A percentile compares a stretch with the other conserved stretches of the same genome.
These are phyloP conservation scores for Eustoma russellianum DNA, from an alignment of 257 asterid genomes.

Conservation along the genomic window DNA sequence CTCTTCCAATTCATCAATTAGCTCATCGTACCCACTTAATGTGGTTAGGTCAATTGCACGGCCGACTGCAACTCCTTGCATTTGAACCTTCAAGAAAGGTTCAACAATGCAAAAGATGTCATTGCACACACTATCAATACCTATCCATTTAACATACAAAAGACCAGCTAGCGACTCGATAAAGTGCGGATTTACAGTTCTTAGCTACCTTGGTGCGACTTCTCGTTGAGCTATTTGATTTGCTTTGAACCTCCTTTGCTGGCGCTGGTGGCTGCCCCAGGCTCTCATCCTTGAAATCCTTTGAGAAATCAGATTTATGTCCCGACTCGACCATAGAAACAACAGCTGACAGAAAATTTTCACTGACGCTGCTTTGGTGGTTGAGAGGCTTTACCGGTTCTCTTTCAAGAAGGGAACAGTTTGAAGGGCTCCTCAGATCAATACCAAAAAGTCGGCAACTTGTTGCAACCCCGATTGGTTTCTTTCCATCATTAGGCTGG, in stretches of 20 bases:
- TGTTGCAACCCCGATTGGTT: constrained; percentile 28
- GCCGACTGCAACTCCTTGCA: constrained; percentile 97
- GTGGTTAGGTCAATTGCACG: constrained; percentile 80
- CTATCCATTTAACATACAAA: no score
- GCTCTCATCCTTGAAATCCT: constrained; percentile 37
- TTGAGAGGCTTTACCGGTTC: constrained; percentile 23
- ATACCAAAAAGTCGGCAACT: constrained; percentile 77
- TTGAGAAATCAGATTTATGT: constrained; percentile 52
- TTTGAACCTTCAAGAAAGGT: constrained; percentile 58
- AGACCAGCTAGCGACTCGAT: no score
- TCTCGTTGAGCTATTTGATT: constrained; percentile 50
- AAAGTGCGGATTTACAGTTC: not conserved
- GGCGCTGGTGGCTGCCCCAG: constrained; percentile 33
- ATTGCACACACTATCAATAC: no score
- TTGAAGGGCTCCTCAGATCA: constrained; percentile 51
- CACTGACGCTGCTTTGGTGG: constrained; percentile 18
- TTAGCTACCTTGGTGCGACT: constrained; percentile 81
- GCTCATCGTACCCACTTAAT: constrained; percentile 67
- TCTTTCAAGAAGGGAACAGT: constrained; percentile 17
- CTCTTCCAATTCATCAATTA: constrained; percentile 66
- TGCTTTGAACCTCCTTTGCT: constrained; percentile 52
- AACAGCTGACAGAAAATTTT: constrained; percentile 20
- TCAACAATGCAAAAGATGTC: constrained; percentile 8
- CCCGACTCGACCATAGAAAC: constrained; percentile 53
- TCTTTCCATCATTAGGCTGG: constrained; percentile 30